Base-by-base conservation (phyloP, 139 green algal genomes). In the Desmodesmus armatus region DNA sequence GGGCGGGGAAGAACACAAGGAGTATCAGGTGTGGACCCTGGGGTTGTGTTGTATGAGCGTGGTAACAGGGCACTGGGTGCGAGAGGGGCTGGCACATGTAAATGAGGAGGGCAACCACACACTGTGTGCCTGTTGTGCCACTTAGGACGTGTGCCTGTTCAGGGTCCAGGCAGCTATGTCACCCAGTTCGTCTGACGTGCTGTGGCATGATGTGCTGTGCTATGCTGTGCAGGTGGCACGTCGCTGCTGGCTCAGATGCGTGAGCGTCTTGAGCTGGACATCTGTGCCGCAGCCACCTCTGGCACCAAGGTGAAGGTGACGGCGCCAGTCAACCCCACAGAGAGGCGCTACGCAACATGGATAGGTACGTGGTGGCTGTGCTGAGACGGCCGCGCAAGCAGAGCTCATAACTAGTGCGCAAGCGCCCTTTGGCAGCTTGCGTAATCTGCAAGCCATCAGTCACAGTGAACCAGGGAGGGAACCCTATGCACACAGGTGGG, bases 181-280 rank as follows among this genome's bases (percentile, higher is more conserved):
- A n/a, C n/a, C n/a, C n/a, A n/a, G n/a, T n/a, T n/a, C n/a, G n/a
- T n/a, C n/a, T n/a, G n/a, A n/a, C n/a, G n/a, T 78, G 71, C 39
- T 67, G 21, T 43, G 43, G 47, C 49, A 44, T 51, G 31, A 1
- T 62, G 7, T 60, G 35, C 53, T 72, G 49, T 31, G 60, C 82
- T 37, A 11, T 90, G 49, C 72, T 83, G 62, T 41, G 39, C 87
- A 90, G 95, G 95, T 39, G 96, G 96, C 40, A 94, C 88, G 39
- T 92, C 92, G 0, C 60, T 95, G 37, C 89, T 98, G 23, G 62
- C 78, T 5, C 80, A 88, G 5, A 84, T 98, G 76, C 87, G 92
- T 33, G 96, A 98, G 63, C 90, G 96, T 0, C 85, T 99, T 67
- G 96, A 99, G 88, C 90, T 90, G 58, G 95, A 98, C 88, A 71